phyloP scores from a whole-genome alignment of 176 grass and related monocot species.

The Pharus latifolius region DNA sequence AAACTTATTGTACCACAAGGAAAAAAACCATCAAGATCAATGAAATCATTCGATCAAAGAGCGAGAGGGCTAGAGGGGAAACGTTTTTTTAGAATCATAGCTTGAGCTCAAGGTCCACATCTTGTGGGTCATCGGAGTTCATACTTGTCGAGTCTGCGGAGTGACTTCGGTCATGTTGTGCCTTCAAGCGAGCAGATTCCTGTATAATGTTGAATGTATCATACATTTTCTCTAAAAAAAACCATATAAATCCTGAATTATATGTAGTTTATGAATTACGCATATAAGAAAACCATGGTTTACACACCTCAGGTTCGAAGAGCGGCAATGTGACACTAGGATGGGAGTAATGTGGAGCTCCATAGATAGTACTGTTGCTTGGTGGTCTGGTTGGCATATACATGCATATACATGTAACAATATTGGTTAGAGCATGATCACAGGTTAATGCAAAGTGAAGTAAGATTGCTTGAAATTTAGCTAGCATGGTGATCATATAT shows the following conservation, averaged over 20 bases:
- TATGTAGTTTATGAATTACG: too few species aligned
- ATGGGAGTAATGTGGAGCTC: constrained; percentile 13
- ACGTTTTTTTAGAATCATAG: constrained; percentile 39
- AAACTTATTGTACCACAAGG: constrained; percentile 51
- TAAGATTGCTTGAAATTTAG: background rate
- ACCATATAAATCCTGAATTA: constrained; percentile 8
- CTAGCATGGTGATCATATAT: background rate
- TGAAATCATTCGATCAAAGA: constrained; percentile 15
- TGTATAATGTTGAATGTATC: constrained; percentile 8
- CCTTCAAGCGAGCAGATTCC: constrained; percentile 26
- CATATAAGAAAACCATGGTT: too few species aligned
- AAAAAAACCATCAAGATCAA: constrained; percentile 17
- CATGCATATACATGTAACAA: background rate
- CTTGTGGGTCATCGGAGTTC: constrained; percentile 49
- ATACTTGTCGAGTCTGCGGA: constrained; percentile 44
- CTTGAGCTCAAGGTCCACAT: constrained; percentile 74
- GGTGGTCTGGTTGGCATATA: constrained; percentile 30
- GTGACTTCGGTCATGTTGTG: constrained; percentile 43
- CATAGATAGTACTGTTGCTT: constrained; percentile 26
- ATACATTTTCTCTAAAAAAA: too few species aligned
- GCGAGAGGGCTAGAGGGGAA: background rate
- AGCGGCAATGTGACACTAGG: constrained; percentile 38
- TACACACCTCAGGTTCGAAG: constrained; percentile 38
- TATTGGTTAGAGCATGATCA: constrained; percentile 10
- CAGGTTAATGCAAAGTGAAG: background rate